These are phyloP conservation scores for Helotiales sp. DNA, from an alignment of 2,329 filamentous ascomycete species.

Conservation along the genomic window DNA sequence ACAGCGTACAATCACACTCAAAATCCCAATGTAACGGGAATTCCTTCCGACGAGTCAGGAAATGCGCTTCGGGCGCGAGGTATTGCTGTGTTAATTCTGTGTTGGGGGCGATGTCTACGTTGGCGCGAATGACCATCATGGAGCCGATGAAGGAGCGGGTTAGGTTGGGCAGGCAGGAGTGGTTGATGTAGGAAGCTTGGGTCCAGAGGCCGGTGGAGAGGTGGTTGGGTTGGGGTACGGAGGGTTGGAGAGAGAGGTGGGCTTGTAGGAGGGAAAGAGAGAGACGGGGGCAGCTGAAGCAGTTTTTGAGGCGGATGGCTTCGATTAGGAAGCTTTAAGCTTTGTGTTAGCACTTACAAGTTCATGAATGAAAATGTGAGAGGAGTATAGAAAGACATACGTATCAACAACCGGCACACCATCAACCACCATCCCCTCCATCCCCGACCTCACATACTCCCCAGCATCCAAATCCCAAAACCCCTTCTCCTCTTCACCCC, in stretches of 20 bases:
- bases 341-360: not conserved
- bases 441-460: slow-evolving; percentile 20
- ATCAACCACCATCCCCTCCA: slow-evolving; percentile 26
- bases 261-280: slow-evolving; percentile 24
- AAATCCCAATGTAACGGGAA: slow-evolving; percentile 26
- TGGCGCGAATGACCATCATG: slow-evolving; percentile 29
- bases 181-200: slow-evolving; percentile 27
- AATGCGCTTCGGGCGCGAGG: slow-evolving; percentile 20
- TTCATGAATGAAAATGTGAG: not conserved
- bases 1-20: slow-evolving; percentile 23
- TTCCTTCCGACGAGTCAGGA: not conserved
- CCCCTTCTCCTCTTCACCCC: slow-evolving; percentile 9
- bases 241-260: not conserved
- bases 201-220: slow-evolving; percentile 28
- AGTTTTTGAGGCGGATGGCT: slow-evolving; percentile 30
- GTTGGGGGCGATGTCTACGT: slow-evolving; percentile 16
- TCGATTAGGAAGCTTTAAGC: slow-evolving; percentile 24
- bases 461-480: slow-evolving; percentile 25
- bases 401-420: slow-evolving; percentile 28
- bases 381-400: slow-evolving; percentile 4
- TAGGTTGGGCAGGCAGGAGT: slow-evolving; percentile 29
- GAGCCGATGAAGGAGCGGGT: slow-evolving; percentile 26
- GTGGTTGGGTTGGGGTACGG: not conserved
- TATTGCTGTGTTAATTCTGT: slow-evolving; percentile 30
- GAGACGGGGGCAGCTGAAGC: slow-evolving; percentile 24